Conservation (phyloP, 73 alveolate species). For the Effrenium voratum region DNA sequence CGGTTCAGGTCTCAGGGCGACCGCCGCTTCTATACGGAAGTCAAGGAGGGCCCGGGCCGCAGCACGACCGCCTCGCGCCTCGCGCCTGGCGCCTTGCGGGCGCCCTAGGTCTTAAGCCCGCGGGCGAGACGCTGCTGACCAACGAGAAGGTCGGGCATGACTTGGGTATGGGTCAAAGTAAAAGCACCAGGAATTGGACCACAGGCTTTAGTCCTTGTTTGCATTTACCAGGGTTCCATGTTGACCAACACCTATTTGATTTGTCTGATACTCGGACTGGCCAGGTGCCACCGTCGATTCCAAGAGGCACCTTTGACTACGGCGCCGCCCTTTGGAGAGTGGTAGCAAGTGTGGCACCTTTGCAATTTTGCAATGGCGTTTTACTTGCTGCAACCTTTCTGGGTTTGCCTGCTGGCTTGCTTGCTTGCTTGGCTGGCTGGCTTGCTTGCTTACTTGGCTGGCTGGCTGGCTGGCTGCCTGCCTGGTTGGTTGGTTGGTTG, state of each 20-base stretch:
- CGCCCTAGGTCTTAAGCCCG: conserved; percentile 59
- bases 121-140: conserved; percentile 90
- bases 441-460: no score
- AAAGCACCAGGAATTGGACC: background rate
- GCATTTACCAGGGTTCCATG: no score
- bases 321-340: conserved; percentile 30
- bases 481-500: no score
- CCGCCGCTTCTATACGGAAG: conserved; percentile 93
- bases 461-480: no score
- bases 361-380: no score
- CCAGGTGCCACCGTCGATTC: conserved; percentile 80
- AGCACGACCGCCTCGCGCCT: no score
- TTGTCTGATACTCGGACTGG: no score
- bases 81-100: background rate
- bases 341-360: no score
- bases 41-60: conserved; percentile 60
- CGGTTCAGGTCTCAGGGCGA: conserved; percentile 68
- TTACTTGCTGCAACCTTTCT: no score
- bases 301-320: conserved; percentile 84
- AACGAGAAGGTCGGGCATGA: conserved; percentile 51
- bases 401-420: no score
- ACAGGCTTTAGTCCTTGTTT: background rate
- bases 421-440: no score
- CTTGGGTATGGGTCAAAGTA: background rate
- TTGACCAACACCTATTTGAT: no score